Evolutionary conservation across 345 rosid species (phyloP), one percentile per base, ranked within the genome.

Genomic region (Melaleuca quinquenervia): DNA sequence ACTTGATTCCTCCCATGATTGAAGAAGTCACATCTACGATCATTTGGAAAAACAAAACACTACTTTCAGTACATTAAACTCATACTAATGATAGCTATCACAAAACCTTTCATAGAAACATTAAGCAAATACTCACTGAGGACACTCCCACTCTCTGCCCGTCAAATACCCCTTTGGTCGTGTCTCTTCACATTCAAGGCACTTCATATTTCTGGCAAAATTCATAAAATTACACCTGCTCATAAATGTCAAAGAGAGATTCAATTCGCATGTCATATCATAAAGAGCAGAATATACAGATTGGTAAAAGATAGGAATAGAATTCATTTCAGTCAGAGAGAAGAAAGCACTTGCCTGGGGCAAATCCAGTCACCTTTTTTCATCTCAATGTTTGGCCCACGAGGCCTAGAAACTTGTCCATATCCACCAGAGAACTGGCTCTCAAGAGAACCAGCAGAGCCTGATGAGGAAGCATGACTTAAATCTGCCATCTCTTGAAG

Each of bases 61-160:
- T 16, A 64, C 24, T 64, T 64, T 64, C 48, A 64, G 78, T 18
- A 70, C 48, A 5, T 32, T 32, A 48, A 24, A 70, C 48, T 70
- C 78, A 70, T 70, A 36, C 24, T 70, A 70, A 32, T 32, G 13
- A 70, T 18, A 70, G 44, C 78, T 70, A 16, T 32, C 48, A 70
- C 78, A 70, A 36, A 32, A 88, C 41, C 60, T 32, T 80, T 8
- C 15, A 48, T n/a, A 48, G 29, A 60, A 78, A 64, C 83, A 56
- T 54, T 24, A 24, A 82, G 85, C 82, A 86, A 83, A 87, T 91
- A 89, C 98, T 96, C 91, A 96, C 99, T 95, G 97, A 45, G 99
- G 99, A 89, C 99, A 97, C 85, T 94, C 98, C 99, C 99, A 97
- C 90, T 96, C 96, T 82, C 96, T 93, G 55, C 99, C 97, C 83